Percentiles rank a stretch among this genome's conserved stretches.
Conservation (phyloP, 2,329 filamentous ascomycete species). For the Monascus ruber region DNA sequence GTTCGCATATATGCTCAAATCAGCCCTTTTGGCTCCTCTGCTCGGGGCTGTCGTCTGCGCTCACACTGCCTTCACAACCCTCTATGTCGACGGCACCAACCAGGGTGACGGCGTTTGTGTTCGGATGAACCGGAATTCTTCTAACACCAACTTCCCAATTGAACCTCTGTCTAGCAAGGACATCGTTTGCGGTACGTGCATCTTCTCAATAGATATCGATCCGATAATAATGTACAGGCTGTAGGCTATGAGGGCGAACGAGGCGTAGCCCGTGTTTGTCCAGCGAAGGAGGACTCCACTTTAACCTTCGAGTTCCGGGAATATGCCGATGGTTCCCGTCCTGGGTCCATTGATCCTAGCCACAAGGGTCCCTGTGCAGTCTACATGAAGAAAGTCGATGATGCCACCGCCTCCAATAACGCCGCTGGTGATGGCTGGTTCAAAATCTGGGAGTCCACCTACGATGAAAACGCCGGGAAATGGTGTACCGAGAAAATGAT, state of each 20-base stretch:
- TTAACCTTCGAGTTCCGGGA: conserved; percentile 58
- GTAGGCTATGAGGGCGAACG: conserved; percentile 38
- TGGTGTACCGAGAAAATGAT: conserved; percentile 66
- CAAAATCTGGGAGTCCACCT: conserved; percentile 63
- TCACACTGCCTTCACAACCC: conserved; percentile 54
- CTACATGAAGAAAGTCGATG: conserved; percentile 59
- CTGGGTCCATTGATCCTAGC: conserved; percentile 47
- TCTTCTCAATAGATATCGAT: no score
- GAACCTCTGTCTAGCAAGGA: conserved; percentile 45
- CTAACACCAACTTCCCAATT: conserved; percentile 47
- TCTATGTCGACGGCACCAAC: conserved; percentile 49
- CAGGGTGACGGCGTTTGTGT: conserved; percentile 64
- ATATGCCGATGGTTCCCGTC: conserved; percentile 44
- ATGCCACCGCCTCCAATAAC: conserved; percentile 39
- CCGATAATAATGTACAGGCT: background rate
- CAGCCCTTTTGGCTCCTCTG: background rate
- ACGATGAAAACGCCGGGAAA: conserved; percentile 41
- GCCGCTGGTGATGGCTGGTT: conserved; percentile 61
- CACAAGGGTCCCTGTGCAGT: conserved; percentile 61
- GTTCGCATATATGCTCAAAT: background rate
- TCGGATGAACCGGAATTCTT: conserved; percentile 48
- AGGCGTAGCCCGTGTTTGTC: conserved; percentile 39
- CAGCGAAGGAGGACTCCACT: conserved; percentile 39
- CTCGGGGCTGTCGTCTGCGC: conserved; percentile 17
- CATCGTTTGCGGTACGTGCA: conserved; percentile 57